A percentile compares a stretch with the other conserved stretches of the same genome.
These are phyloP conservation scores for Penicillium lividum DNA, from an alignment of 495 filamentous ascomycete genomes.

Conservation along the genomic window DNA sequence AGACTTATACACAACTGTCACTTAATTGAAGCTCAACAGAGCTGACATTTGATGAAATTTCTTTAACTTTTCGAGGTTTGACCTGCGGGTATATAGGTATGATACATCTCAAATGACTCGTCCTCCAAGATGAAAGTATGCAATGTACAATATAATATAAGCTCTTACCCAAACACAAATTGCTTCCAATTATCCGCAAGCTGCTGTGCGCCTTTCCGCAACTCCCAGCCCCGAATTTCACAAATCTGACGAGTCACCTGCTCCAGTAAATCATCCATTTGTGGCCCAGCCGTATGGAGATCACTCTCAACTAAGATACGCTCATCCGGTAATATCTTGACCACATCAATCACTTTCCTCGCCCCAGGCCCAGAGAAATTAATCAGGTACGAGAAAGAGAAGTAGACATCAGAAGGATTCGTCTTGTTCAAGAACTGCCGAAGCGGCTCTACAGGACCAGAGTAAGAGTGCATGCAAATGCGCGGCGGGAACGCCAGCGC, in stretches of 20 bases:
- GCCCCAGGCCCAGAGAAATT: conserved; percentile 67
- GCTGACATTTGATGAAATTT: neutral
- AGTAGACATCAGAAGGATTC: conserved; percentile 77
- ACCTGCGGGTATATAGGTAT: neutral
- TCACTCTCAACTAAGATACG: conserved; percentile 87
- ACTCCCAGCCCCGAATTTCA: conserved; percentile 71
- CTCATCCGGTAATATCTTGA: conserved; percentile 74
- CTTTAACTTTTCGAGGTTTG: neutral
- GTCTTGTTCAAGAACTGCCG: conserved; percentile 75
- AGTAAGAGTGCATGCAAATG: conserved; percentile 93
- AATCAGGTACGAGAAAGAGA: conserved; percentile 83
- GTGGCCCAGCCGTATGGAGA: conserved; percentile 76
- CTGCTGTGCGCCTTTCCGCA: conserved; percentile 68
- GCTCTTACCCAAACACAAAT: conserved; percentile 67
- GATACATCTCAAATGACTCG: neutral
- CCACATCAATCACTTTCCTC: conserved; percentile 59
- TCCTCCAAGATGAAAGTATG: neutral
- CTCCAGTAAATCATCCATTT: conserved; percentile 80
- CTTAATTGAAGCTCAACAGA: conserved; percentile 14
- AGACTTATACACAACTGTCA: conserved; percentile 25
- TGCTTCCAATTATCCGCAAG: conserved; percentile 76
- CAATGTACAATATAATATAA: neutral
- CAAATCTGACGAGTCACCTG: conserved; percentile 73
- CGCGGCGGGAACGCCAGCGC: conserved; percentile 78
- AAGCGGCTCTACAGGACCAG: conserved; percentile 72